Evolutionary conservation across 2,329 filamentous ascomycete species (phyloP).

Genomic region (Biscogniauxia mediterranea): DNA sequence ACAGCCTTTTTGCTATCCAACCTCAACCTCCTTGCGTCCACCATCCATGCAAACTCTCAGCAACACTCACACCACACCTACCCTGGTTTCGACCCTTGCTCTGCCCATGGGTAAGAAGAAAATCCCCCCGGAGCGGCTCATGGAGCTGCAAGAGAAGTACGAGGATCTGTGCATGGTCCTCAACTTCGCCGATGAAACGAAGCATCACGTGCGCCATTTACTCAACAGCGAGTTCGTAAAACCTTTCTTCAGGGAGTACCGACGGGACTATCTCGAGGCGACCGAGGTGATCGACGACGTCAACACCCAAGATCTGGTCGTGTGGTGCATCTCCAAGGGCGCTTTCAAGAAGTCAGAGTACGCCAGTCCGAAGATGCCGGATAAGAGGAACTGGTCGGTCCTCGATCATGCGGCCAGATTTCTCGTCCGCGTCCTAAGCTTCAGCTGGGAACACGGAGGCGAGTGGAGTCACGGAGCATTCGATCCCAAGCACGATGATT

Average conservation of each 20-base stretch:
- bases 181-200: slow-evolving; percentile 23
- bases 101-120: slow-evolving; percentile 14
- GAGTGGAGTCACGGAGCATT: slow-evolving; percentile 27
- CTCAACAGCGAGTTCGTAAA: slow-evolving; percentile 23
- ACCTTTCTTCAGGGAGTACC: slow-evolving; percentile 31
- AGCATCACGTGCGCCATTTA: slow-evolving; percentile 16
- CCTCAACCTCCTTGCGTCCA: too few relatives aligned
- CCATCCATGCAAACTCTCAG: too few relatives aligned
- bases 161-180: slow-evolving; percentile 24
- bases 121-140: slow-evolving; percentile 19
- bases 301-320: slow-evolving; percentile 20
- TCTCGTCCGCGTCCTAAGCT: slow-evolving; percentile 25
- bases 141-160: slow-evolving; percentile 20
- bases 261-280: slow-evolving; percentile 26
- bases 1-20: too few relatives aligned
- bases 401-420: slow-evolving; percentile 30
- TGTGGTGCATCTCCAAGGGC: slow-evolving; percentile 15
- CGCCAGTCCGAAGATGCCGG: slow-evolving; percentile 1
- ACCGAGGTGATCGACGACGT: slow-evolving; percentile 17
- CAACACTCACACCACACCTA: too few relatives aligned
- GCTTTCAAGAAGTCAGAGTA: slow-evolving; percentile 22
- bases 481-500: slow-evolving; percentile 22
- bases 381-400: slow-evolving; percentile 25
- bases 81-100: too few relatives aligned
- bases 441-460: slow-evolving; percentile 28